Percentiles rank a stretch among this genome's conserved stretches.
Evolutionary conservation across 495 filamentous ascomycete species (phyloP).

Genomic region (Viridothelium virens): DNA sequence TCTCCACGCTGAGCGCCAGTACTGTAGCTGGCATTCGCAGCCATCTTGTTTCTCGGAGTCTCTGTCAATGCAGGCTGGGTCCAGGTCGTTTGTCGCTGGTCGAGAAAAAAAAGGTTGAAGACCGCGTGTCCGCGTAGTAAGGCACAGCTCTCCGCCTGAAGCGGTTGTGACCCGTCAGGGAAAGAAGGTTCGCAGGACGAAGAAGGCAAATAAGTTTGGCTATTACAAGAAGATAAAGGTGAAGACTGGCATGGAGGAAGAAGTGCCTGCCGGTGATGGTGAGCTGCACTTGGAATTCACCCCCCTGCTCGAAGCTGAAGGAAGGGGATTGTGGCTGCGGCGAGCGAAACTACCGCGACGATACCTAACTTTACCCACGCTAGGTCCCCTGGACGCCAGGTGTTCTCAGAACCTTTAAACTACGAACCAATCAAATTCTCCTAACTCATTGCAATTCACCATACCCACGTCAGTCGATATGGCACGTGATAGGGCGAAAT

Average conservation of each 20-base stretch:
- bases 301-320: conserved; percentile 2
- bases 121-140: not conserved
- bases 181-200: not conserved
- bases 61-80: not conserved
- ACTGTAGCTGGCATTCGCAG: not conserved
- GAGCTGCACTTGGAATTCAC: not conserved
- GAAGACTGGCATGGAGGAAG: not conserved
- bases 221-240: not conserved
- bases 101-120: not conserved
- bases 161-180: not conserved
- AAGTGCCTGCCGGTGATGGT: not conserved
- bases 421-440: not conserved
- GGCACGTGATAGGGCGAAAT: not conserved
- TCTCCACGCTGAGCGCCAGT: conserved; percentile 28
- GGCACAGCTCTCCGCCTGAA: not conserved
- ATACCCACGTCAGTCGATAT: not conserved
- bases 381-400: not conserved
- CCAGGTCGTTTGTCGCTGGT: not conserved
- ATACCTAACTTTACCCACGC: too few relatives aligned
- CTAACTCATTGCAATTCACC: not conserved
- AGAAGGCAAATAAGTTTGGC: not conserved
- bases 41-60: not conserved
- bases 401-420: not conserved
- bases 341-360: not conserved
- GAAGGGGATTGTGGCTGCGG: not conserved